Evolutionary conservation across 768 basidiomycete genomes (phyloP).

Genomic region (Epithele typhae): DNA sequence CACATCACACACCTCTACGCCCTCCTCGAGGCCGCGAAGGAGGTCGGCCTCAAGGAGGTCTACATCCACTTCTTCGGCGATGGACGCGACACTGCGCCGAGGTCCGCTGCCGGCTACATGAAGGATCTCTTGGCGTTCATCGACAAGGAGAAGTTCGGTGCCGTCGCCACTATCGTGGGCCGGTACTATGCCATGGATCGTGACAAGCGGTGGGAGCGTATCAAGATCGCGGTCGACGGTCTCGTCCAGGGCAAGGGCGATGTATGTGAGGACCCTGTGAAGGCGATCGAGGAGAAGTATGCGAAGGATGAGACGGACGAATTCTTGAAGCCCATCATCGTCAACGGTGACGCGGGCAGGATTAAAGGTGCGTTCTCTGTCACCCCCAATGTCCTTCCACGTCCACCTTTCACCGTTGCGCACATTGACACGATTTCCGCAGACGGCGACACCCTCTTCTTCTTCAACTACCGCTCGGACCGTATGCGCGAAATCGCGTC

Average conservation of each 20-base stretch:
- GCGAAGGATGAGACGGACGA: constrained; percentile 88
- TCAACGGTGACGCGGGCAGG: constrained; percentile 71
- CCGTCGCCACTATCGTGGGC: constrained; percentile 81
- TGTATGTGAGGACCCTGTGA: constrained; percentile 54
- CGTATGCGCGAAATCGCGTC: constrained; percentile 89
- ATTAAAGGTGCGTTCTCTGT: constrained; percentile 67
- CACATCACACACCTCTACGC: constrained; percentile 90
- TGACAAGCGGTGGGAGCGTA: constrained; percentile 93
- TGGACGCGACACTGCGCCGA: constrained; percentile 90
- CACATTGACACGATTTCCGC: background rate
- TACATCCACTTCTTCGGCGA: constrained; percentile 95
- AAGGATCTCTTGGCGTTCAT: constrained; percentile 75
- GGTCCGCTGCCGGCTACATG: constrained; percentile 74
- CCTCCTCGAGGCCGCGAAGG: constrained; percentile 86
- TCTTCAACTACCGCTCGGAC: constrained; percentile 97
- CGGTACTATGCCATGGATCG: constrained; percentile 97
- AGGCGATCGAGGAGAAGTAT: constrained; percentile 70
- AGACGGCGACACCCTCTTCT: constrained; percentile 89
- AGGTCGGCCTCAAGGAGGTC: constrained; percentile 75
- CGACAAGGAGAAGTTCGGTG: constrained; percentile 70
- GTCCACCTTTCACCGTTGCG: too few relatives aligned
- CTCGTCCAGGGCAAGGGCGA: constrained; percentile 70
- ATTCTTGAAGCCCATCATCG: constrained; percentile 92
- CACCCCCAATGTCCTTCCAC: too few relatives aligned
- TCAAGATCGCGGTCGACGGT: constrained; percentile 87